A percentile compares a stretch with the other conserved stretches of the same genome.
Conservation (phyloP, 2,329 filamentous ascomycete genomes). For the Colletotrichum nymphaeae region DNA sequence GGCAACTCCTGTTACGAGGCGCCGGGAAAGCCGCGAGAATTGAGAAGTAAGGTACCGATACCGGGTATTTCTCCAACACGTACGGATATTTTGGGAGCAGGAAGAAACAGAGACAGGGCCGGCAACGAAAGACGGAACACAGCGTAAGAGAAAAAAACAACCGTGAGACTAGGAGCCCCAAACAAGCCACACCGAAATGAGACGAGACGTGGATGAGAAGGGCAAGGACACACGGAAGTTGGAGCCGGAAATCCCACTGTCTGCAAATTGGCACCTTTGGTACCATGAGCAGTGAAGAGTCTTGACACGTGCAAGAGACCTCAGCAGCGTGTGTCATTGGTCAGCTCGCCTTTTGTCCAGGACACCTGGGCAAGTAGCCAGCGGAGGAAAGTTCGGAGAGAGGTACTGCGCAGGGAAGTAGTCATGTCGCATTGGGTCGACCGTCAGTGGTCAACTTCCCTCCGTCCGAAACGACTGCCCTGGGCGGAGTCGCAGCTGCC, state of each 20-base stretch:
- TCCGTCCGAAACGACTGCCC: slow-evolving; percentile 35
- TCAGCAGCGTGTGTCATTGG: slow-evolving; percentile 10
- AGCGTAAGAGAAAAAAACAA: not conserved
- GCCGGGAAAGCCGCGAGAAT: not conserved
- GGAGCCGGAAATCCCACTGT: not conserved
- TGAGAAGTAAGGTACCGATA: no score
- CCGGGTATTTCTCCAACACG: not conserved
- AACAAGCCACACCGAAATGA: not conserved
- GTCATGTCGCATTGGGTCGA: not conserved
- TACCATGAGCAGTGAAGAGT: not conserved
- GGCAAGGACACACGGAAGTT: not conserved
- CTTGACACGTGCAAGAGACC: slow-evolving; percentile 30
- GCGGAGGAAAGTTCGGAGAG: not conserved
- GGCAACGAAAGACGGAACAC: not conserved
- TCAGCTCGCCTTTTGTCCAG: slow-evolving; percentile 1
- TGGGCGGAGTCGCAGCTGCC: slow-evolving; percentile 29
- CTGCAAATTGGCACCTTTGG: no score
- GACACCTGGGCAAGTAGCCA: not conserved
- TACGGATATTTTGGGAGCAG: not conserved
- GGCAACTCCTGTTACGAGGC: slow-evolving; percentile 11
- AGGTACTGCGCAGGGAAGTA: not conserved
- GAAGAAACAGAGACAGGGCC: not conserved
- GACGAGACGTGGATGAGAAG: not conserved
- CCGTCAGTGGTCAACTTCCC: slow-evolving; percentile 28
- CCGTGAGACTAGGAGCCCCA: not conserved